Percentiles rank a stretch among this genome's conserved stretches.
phyloP scores from a whole-genome alignment of 2,329 filamentous ascomycete species.

The Drechslerella dactyloides region DNA sequence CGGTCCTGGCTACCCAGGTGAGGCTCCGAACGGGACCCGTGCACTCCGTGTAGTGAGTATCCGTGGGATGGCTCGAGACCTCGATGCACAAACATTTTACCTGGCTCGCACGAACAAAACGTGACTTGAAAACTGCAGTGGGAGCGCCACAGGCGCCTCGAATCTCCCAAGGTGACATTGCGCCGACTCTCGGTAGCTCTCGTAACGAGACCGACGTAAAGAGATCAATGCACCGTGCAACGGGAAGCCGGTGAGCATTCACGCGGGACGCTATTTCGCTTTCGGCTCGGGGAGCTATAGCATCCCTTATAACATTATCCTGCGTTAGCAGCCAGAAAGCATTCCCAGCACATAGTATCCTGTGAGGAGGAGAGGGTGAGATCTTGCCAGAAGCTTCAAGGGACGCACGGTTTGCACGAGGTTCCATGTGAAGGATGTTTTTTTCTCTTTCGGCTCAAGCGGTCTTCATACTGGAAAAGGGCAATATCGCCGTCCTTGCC shows the following conservation, averaged over 20 bases:
- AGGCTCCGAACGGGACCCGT: background rate
- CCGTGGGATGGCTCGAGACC: background rate
- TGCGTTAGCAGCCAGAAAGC: background rate
- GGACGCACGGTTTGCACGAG: background rate
- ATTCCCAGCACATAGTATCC: background rate
- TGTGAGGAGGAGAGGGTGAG: background rate
- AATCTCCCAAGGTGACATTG: background rate
- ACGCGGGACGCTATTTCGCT: conserved; percentile 1
- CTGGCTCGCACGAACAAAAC: conserved; percentile 33
- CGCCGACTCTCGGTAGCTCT: background rate
- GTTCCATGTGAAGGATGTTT: background rate
- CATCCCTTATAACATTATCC: background rate
- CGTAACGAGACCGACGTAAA: background rate
- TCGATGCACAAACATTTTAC: conserved; percentile 30
- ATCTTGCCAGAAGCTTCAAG: background rate
- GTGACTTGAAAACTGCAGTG: background rate
- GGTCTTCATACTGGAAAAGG: background rate
- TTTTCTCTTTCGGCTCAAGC: background rate
- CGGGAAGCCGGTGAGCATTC: background rate
- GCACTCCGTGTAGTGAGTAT: too few species aligned
- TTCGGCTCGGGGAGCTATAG: background rate
- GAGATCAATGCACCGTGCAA: background rate
- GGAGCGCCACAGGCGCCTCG: background rate
- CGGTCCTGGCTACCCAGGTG: background rate
- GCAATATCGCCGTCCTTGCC: background rate